phyloP scores from a whole-genome alignment of 2,329 filamentous ascomycete species.

The Apiospora koreana region DNA sequence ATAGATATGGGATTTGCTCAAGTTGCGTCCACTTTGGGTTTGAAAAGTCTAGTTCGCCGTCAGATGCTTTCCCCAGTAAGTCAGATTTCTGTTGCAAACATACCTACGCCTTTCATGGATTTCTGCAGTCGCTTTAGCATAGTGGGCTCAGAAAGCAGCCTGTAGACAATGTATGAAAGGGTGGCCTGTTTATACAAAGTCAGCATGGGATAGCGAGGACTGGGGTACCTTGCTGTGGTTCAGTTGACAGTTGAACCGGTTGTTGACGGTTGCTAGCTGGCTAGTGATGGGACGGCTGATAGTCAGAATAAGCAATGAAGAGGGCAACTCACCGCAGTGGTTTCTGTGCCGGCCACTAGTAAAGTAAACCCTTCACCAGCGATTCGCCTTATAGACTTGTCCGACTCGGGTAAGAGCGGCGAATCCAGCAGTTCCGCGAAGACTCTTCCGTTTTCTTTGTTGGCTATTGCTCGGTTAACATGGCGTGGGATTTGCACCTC shows the following conservation, averaged over 20 bases:
- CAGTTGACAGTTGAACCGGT: no score
- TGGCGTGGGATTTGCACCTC: constrained; percentile 18
- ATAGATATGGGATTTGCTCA: constrained; percentile 10
- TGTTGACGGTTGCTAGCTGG: no score
- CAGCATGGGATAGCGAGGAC: background rate
- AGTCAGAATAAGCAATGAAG: no score
- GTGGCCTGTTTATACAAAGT: background rate
- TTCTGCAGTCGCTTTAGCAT: background rate
- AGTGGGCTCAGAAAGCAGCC: background rate
- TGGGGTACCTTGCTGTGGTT: no score
- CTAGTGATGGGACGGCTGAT: no score
- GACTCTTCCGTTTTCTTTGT: constrained; percentile 37
- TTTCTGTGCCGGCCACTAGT: constrained; percentile 42
- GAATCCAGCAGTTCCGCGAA: constrained; percentile 37
- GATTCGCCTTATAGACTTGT: constrained; percentile 36
- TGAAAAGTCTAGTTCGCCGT: background rate
- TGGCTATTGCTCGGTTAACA: constrained; percentile 34
- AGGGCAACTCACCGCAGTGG: constrained; percentile 30
- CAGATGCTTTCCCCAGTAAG: background rate
- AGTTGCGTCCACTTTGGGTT: background rate
- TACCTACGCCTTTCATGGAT: background rate
- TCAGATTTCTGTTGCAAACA: background rate
- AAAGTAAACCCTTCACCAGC: constrained; percentile 41
- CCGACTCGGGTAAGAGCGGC: constrained; percentile 31
- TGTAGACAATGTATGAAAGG: background rate